Base-by-base conservation (phyloP, 805 yeast genomes). In the Helenozyma baotianmanensis region DNA sequence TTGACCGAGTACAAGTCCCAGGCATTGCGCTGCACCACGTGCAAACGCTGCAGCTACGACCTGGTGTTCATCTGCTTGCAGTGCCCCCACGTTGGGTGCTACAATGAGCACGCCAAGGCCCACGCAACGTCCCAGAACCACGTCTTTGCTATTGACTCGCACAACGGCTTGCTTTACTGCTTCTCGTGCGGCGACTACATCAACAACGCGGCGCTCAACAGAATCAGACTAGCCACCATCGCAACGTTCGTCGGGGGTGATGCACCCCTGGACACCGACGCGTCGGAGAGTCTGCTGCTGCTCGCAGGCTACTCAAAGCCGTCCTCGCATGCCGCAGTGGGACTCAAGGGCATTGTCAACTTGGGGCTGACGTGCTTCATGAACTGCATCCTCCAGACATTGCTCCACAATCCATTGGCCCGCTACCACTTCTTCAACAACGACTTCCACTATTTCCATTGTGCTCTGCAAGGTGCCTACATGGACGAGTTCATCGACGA, bases 301-400 rank as follows among this genome's bases (percentile, higher is more conserved):
- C n/a, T n/a, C n/a, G 36, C 23, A 11, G 44, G 43, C 32, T 60
- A 51, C 42, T 24, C 37, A 11, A 41, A 42, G 24, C 84, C 86
- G 22, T 54, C 64, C 14, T 59, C 51, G 46, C 72, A 71, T 32
- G 82, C 89, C 1, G 67, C 76, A 5, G 72, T 79, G n/a, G 97
- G 97, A 0, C 63, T 92, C 14, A 73, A 83, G 32, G 98, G 98
- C 3, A 76, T 92, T 46, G 80, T 87, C 32, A 90, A 90, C 56
- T 78, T 90, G 80, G 99, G 99, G 0, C 84, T 98, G 0, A 92
- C 98, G 0, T 92, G 99, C 63, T 92, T 87, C 62, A 90, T 92
- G 86, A 84, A 95, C 46, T 82, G 90, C 23, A 78, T 89, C n/a
- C 60, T 92, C 25, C 99, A 92, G 62, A 77, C 94, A 0, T 61